These are phyloP conservation scores for Cucurbita argyrosperma DNA, from an alignment of 306 rosid species.

Conservation along the genomic window DNA sequence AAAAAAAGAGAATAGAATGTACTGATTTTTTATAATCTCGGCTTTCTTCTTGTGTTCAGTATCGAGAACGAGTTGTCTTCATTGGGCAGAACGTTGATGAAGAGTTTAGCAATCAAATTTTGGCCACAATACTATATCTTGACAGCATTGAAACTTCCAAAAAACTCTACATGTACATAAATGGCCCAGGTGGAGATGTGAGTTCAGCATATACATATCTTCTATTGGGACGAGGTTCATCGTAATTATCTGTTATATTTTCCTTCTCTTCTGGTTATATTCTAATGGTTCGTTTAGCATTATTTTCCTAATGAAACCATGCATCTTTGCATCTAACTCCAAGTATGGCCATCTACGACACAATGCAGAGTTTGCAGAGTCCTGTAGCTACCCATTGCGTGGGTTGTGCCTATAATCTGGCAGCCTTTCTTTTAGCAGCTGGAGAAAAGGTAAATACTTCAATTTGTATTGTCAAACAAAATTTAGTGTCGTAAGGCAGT, in stretches of 20 bases:
- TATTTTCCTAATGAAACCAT: slow-evolving; percentile 12
- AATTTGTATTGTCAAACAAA: not conserved
- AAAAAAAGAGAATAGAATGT: too few species aligned
- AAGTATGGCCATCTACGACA: slow-evolving; percentile 73
- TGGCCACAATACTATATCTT: slow-evolving; percentile 89
- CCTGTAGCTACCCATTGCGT: slow-evolving; percentile 75
- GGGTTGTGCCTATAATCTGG: slow-evolving; percentile 66
- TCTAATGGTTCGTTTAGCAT: not conserved
- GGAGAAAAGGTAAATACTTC: slow-evolving; percentile 65
- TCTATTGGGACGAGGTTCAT: slow-evolving; percentile 6
- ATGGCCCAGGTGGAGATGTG: slow-evolving; percentile 98
- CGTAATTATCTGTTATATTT: slow-evolving; percentile 4
- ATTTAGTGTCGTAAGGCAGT: too few species aligned
- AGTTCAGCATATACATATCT: slow-evolving; percentile 13
- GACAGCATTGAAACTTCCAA: slow-evolving; percentile 56
- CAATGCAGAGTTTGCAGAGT: slow-evolving; percentile 82
- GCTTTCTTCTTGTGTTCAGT: slow-evolving; percentile 38
- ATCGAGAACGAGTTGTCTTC: slow-evolving; percentile 82
- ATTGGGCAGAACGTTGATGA: slow-evolving; percentile 70
- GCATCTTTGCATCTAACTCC: slow-evolving; percentile 75
- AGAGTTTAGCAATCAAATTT: slow-evolving; percentile 79
- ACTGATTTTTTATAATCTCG: not conserved
- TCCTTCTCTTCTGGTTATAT: not conserved
- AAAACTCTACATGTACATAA: slow-evolving; percentile 64
- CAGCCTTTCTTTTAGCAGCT: slow-evolving; percentile 79